A percentile compares a stretch with the other conserved stretches of the same genome.
Conservation (phyloP, 306 rosid genomes). For the Mimosa bimucronata region DNA sequence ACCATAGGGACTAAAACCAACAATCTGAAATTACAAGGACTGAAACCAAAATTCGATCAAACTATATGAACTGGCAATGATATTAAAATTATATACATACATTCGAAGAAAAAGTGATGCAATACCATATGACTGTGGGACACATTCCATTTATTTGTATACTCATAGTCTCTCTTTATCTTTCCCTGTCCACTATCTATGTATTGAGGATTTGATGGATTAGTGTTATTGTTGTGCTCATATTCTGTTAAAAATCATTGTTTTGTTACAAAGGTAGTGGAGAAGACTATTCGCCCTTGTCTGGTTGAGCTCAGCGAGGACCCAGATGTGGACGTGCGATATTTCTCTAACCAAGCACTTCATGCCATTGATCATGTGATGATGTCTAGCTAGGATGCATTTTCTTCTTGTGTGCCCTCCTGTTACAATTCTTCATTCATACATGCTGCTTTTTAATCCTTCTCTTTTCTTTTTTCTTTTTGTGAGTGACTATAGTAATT, state of each 20-base stretch:
- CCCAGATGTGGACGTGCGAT: constrained; percentile 84
- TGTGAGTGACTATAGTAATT: constrained; percentile 15
- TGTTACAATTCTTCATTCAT: constrained; percentile 1
- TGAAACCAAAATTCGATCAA: too few relatives aligned
- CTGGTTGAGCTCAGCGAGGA: constrained; percentile 80
- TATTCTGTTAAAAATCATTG: constrained; percentile 13
- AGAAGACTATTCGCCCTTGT: constrained; percentile 70
- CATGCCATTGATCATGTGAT: constrained; percentile 67
- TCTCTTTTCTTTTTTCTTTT: not conserved
- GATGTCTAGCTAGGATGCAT: constrained; percentile 67
- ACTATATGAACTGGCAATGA: too few relatives aligned
- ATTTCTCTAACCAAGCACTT: constrained; percentile 75
- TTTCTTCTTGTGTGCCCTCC: constrained; percentile 8
- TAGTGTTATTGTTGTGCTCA: not conserved
- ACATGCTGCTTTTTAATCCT: constrained; percentile 18
- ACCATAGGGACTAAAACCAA: too few relatives aligned
- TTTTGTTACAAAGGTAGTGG: constrained; percentile 60
- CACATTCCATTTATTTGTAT: not conserved
- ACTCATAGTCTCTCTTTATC: not conserved
- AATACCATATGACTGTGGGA: not conserved
- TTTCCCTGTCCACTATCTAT: not conserved
- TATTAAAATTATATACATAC: not conserved
- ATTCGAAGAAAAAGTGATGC: not conserved
- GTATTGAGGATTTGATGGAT: not conserved
- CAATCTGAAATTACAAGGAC: too few relatives aligned